These are phyloP conservation scores for Ceratocystis huliohia DNA, from an alignment of 2,329 filamentous ascomycete species.

Conservation along the genomic window DNA sequence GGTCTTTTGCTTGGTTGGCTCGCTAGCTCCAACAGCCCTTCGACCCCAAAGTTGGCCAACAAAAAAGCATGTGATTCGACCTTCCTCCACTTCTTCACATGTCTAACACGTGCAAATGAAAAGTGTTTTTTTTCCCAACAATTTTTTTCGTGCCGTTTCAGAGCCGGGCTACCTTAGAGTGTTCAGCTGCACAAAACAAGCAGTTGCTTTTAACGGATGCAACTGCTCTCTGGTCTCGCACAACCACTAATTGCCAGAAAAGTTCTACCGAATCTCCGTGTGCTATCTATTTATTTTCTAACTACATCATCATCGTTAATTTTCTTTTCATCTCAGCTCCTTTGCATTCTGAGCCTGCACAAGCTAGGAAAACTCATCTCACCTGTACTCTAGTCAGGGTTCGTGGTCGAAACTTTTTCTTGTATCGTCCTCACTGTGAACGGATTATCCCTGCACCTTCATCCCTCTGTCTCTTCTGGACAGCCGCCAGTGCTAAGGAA, in stretches of 20 bases:
- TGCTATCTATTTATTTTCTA: background rate
- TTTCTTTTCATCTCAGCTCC: background rate
- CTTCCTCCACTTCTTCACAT: slow-evolving; percentile 14
- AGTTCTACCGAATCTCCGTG: background rate
- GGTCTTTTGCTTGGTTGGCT: background rate
- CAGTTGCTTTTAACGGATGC: background rate
- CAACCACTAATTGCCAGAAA: background rate
- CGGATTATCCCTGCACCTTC: background rate
- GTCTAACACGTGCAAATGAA: slow-evolving; percentile 20
- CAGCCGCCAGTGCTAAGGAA: background rate
- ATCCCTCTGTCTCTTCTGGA: background rate
- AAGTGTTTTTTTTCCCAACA: slow-evolving; percentile 20
- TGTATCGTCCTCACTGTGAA: background rate
- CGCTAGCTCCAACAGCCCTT: slow-evolving; percentile 10
- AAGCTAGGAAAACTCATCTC: background rate
- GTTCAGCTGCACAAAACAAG: background rate
- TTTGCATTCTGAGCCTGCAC: background rate
- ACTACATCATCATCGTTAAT: background rate
- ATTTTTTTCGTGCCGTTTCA: slow-evolving; percentile 14
- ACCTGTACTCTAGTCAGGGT: background rate
- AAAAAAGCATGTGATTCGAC: slow-evolving; percentile 21
- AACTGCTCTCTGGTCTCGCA: background rate
- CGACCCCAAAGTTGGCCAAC: slow-evolving; percentile 12
- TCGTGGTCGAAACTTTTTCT: slow-evolving; percentile 1
- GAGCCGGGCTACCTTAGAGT: background rate